Evolutionary conservation across 768 basidiomycete genomes (phyloP).

Genomic region (Trametes gibbosa): DNA sequence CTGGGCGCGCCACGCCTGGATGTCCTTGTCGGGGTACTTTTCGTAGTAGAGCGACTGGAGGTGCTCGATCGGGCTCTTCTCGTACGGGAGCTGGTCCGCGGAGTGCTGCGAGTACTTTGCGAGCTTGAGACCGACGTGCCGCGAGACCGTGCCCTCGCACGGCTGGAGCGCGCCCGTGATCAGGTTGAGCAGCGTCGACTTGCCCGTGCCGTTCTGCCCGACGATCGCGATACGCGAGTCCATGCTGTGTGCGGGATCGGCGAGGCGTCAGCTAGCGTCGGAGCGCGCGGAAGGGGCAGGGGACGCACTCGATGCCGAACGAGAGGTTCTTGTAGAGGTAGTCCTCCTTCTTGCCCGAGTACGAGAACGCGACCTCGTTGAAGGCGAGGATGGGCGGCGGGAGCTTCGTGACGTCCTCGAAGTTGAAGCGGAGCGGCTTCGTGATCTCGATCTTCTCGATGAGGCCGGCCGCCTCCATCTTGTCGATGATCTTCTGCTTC

Average conservation of each 20-base stretch:
- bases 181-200: conserved; percentile 87
- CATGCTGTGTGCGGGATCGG: conserved; percentile 53
- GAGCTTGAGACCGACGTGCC: conserved; percentile 87
- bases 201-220: conserved; percentile 94
- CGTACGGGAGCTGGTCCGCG: conserved; percentile 97
- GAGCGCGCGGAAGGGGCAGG: neutral
- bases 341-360: conserved; percentile 86
- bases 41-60: conserved; percentile 76
- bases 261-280: neutral
- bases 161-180: conserved; percentile 84
- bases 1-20: conserved; percentile 90
- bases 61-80: conserved; percentile 88
- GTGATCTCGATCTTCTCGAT: conserved; percentile 85
- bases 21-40: conserved; percentile 94
- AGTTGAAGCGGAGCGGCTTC: conserved; percentile 85
- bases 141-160: conserved; percentile 80
- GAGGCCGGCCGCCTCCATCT: conserved; percentile 99
- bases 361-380: conserved; percentile 91
- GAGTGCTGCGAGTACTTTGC: conserved; percentile 99
- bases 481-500: conserved; percentile 99
- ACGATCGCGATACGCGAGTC: conserved; percentile 94
- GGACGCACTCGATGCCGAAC: conserved; percentile 93
- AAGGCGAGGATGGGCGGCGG: conserved; percentile 98
- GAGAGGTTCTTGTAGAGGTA: conserved; percentile 85
- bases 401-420: conserved; percentile 90